Base-by-base conservation (phyloP, 2,329 filamentous ascomycete genomes). In the Myrmaecium sp. region DNA sequence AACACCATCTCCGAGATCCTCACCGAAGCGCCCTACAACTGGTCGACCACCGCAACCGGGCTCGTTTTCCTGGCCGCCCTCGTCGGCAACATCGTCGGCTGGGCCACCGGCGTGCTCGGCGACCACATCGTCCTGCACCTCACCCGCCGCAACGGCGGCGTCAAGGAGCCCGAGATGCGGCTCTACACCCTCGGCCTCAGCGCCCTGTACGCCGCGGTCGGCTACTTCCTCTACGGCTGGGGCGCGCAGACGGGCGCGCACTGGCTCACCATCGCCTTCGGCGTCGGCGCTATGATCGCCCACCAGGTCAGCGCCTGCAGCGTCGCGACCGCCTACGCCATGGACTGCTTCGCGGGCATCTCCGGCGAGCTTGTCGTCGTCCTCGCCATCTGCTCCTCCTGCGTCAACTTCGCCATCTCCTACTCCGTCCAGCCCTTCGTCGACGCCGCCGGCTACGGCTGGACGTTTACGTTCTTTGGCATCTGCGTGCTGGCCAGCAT, bases 111-210 rank as follows among this genome's bases (percentile, higher is more conserved):
- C 20, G 20, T 21, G 2, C 9, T 30, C 15, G 4, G 12, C 29
- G 29, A 58, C 32, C 22, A 33, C 3, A 18, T 42, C 6, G 25
- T 30, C 1, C 39, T 57, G 5, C 37, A 35, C 3, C 39, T 52
- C 2, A 40, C 45, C 5, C 49, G 48, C 29, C 39, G 38, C 27
- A 51, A 53, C 33, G 45, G 42, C 17, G 42, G 41, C 9, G 37
- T 46, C 11, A 51, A 49, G 11, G 46, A 53, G 25, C 48, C 49
- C 5, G 49, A 53, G 29, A 49, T 63, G 38, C 54, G 66, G 32
- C 44, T 73, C 0, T 56, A 47, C 48, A 39, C 42, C 5, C 43
- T 52, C 6, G 27, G 41, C 2, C 36, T 49, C 17, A 41, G 40
- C 3, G 42, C 48, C 15, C 29, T 50, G 10, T 49, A 49, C 25